A percentile compares a stretch with the other conserved stretches of the same genome.
phyloP scores from a whole-genome alignment of 768 basidiomycete genomes.

The Boletus bicolor region DNA sequence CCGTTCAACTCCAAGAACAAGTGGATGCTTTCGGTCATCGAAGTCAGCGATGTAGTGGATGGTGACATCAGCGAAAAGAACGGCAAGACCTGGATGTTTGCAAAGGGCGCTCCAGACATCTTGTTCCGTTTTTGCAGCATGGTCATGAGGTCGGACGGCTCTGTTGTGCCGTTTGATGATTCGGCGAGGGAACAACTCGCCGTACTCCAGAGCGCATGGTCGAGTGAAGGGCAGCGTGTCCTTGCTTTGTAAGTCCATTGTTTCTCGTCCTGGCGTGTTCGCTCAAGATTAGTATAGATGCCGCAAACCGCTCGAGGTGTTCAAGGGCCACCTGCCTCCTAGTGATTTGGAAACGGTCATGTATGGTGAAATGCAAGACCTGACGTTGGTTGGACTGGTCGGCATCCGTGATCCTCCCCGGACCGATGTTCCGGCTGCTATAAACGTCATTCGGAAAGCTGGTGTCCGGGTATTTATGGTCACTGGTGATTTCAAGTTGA shows the following conservation, averaged over 20 bases:
- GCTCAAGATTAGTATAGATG: conserved; percentile 20
- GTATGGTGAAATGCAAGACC: conserved; percentile 34
- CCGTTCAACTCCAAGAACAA: conserved; percentile 54
- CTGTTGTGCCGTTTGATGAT: conserved; percentile 31
- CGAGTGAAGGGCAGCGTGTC: conserved; percentile 51
- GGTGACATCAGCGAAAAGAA: conserved; percentile 8
- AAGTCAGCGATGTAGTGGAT: conserved; percentile 18
- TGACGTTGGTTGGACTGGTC: conserved; percentile 49
- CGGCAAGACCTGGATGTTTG: conserved; percentile 35
- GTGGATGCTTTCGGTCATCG: conserved; percentile 51
- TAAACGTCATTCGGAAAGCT: conserved; percentile 45
- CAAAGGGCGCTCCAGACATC: conserved; percentile 62
- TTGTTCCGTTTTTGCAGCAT: conserved; percentile 40
- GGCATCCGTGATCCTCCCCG: conserved; percentile 58
- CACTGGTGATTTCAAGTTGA: conserved; percentile 54
- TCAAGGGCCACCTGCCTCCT: conserved; percentile 26
- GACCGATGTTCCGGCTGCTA: conserved; percentile 44
- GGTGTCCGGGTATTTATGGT: conserved; percentile 56
- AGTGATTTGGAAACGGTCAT: conserved; percentile 39
- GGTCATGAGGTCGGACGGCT: conserved; percentile 33
- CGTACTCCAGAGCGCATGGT: conserved; percentile 39
- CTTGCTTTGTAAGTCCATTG: conserved; percentile 37
- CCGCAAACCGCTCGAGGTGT: conserved; percentile 28
- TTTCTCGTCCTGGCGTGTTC: not conserved
- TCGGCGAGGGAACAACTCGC: conserved; percentile 19